Percentiles rank a stretch among this genome's conserved stretches.
Evolutionary conservation across 148 eudicot species (phyloP).

Genomic region (Polygonum aviculare): DNA sequence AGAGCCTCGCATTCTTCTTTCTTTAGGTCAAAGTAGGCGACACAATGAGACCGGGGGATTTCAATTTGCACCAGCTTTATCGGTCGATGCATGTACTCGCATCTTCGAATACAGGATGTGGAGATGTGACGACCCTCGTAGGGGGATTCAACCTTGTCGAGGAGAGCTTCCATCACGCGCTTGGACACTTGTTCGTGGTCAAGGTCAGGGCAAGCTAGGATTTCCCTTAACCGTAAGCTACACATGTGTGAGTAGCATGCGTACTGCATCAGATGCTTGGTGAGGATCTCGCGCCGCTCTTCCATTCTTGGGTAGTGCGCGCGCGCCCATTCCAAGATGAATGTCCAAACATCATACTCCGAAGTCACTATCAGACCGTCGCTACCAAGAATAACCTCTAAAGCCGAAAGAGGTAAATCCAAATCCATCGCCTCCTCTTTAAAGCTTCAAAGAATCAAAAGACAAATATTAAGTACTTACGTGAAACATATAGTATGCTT

Average conservation of each 20-base stretch:
- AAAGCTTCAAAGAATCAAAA: conserved; percentile 27
- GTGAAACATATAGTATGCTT: no score
- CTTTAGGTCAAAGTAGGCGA: conserved; percentile 73
- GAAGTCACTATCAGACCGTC: conserved; percentile 81
- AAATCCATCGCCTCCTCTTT: conserved; percentile 59
- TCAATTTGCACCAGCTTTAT: conserved; percentile 74
- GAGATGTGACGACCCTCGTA: conserved; percentile 45
- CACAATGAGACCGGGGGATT: conserved; percentile 63
- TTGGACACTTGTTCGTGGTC: conserved; percentile 73
- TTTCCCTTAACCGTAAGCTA: conserved; percentile 61
- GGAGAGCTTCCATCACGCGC: conserved; percentile 67
- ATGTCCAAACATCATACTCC: conserved; percentile 71
- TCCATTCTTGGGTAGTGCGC: conserved; percentile 55
- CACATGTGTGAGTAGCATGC: conserved; percentile 79
- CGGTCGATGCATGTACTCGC: conserved; percentile 74
- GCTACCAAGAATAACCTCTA: conserved; percentile 66
- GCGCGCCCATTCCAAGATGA: conserved; percentile 68
- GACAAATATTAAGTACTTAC: no score
- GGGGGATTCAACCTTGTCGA: conserved; percentile 73
- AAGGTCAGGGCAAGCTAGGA: conserved; percentile 56
- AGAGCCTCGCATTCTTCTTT: conserved; percentile 61
- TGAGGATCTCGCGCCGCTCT: conserved; percentile 64
- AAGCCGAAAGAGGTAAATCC: conserved; percentile 59
- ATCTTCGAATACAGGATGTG: conserved; percentile 43
- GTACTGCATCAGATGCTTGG: conserved; percentile 47